Evolutionary conservation across 2,329 filamentous ascomycete species (phyloP), one percentile per base, ranked within the genome.

Genomic region (Botrytis byssoidea): DNA sequence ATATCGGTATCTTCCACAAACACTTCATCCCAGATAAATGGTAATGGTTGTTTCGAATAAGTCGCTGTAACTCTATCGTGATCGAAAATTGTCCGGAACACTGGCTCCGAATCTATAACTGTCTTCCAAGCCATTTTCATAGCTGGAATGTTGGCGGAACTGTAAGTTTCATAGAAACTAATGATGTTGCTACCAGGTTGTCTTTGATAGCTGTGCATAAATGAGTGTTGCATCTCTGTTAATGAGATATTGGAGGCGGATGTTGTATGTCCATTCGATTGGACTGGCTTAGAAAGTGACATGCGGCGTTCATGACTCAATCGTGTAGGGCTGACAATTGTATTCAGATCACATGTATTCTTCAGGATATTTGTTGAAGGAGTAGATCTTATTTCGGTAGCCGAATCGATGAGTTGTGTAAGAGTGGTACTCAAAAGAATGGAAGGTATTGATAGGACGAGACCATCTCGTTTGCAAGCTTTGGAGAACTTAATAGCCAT

Each of bases 401-500:
- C 66, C 9, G 66, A 69, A 3, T 57, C 66, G 37, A 69, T 69
- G 18, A 69, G 37, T 32, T 69, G 18, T 69, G 37, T 44, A 3
- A 69, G 66, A 9, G 48, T 69, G 7, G 66, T n/a, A 29, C 63
- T 69, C 35, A 67, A 22, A 67, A 73, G 61, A 55, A 68, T 73
- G n/a, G 48, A 69, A 60, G 65, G 63, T 14, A 51, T 73, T n/a
- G 71, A 73, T 25, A 73, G 3, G 29, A 77, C 77, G n/a, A 82
- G 74, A 4, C 82, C 82, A 55, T 81, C 77, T 2, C 8, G 48
- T 48, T 83, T 81, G 35, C 81, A 81, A 22, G 80, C 81, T 8
- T 83, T 82, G 0, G 84, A 83, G 2, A 86, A 80, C 57, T 80
- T 81, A 83, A 86, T 86, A 0, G 85, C 85, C 6, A 81, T 77